phyloP scores from a whole-genome alignment of 257 asterid species.

The Solanum piurae region DNA sequence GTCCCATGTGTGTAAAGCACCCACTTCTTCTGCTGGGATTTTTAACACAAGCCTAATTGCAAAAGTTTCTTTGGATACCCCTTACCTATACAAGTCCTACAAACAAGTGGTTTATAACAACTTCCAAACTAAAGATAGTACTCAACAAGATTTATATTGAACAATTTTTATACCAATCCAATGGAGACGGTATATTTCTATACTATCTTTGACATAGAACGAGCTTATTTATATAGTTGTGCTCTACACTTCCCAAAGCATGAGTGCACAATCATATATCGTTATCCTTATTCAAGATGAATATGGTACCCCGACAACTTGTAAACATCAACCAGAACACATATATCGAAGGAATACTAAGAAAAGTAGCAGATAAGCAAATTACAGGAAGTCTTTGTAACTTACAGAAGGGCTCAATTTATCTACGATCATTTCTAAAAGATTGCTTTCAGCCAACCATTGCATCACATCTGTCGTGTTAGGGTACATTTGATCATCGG shows the following conservation, averaged over 20 bases:
- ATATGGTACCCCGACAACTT: neutral
- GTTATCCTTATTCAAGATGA: neutral
- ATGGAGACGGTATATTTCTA: neutral
- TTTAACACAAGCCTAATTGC: neutral
- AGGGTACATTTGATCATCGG: constrained; percentile 80
- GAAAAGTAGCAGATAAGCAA: neutral
- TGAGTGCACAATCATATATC: neutral
- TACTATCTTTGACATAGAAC: neutral
- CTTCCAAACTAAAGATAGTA: neutral
- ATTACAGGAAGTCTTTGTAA: neutral
- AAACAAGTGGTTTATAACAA: neutral
- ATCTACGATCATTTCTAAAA: constrained; percentile 94
- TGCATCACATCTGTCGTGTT: constrained; percentile 81
- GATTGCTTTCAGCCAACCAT: constrained; percentile 90
- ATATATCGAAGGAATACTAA: neutral
- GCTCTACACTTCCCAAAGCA: neutral
- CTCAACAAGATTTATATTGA: neutral
- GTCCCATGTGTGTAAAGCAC: neutral
- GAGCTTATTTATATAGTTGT: neutral
- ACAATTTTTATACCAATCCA: neutral
- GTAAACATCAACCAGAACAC: neutral
- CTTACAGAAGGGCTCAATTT: constrained; percentile 73
- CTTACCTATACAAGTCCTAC: neutral
- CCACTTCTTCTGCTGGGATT: neutral
- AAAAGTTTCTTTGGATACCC: neutral